Percentiles rank a stretch among this genome's conserved stretches.
These are phyloP conservation scores for Sideroxylon spinosum DNA, from an alignment of 179 eudicot genomes.

Conservation along the genomic window DNA sequence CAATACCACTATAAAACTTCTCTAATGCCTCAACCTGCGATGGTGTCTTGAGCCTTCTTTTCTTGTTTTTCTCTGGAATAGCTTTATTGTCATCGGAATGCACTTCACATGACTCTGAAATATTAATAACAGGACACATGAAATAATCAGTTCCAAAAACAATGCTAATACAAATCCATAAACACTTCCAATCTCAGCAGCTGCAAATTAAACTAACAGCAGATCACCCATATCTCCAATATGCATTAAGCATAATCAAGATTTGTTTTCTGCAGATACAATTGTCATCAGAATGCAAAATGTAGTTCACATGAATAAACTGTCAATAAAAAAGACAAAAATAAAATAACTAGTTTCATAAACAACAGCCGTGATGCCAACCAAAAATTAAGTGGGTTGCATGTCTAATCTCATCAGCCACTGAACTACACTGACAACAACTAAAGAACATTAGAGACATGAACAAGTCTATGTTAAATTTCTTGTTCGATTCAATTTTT, in stretches of 20 bases:
- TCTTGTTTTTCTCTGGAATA: slow-evolving; percentile 59
- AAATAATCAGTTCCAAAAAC: not conserved
- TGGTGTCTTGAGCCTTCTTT: slow-evolving; percentile 71
- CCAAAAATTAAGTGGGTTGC: too few relatives aligned
- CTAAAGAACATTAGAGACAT: too few relatives aligned
- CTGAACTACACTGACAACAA: too few relatives aligned
- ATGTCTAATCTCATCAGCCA: too few relatives aligned
- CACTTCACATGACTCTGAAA: slow-evolving; percentile 39
- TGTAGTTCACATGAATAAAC: slow-evolving; percentile 5
- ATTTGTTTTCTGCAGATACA: not conserved
- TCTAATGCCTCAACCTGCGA: slow-evolving; percentile 79
- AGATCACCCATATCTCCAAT: not conserved
- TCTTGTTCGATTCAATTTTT: too few relatives aligned
- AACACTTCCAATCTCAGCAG: not conserved
- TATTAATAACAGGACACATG: not conserved
- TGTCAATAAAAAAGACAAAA: too few relatives aligned
- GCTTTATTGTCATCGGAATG: slow-evolving; percentile 62
- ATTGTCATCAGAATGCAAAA: not conserved
- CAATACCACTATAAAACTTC: slow-evolving; percentile 58
- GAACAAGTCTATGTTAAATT: too few relatives aligned
- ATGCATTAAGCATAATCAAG: not conserved
- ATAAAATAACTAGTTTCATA: too few relatives aligned
- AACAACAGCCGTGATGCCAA: too few relatives aligned
- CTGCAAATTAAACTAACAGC: not conserved
- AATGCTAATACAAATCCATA: not conserved